phyloP scores from a whole-genome alignment of 176 grass and related monocot species.

The Ananas comosus region DNA sequence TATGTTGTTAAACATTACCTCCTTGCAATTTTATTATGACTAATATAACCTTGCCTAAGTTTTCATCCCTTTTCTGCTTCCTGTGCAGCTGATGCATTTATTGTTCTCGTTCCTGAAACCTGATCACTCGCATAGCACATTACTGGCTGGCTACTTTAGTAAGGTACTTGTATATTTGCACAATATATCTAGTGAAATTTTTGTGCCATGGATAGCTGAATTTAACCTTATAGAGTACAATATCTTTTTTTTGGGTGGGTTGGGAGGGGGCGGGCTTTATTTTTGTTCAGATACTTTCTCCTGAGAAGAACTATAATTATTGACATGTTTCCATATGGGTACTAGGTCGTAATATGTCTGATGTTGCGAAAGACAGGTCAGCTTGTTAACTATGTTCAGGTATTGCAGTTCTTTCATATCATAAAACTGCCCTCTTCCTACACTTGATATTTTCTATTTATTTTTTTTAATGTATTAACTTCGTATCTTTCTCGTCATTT shows the following conservation, averaged over 20 bases:
- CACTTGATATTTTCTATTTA: neutral
- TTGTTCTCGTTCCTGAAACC: conserved; percentile 95
- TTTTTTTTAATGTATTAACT: neutral
- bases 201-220: neutral
- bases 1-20: conserved; percentile 2
- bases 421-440: neutral
- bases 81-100: conserved; percentile 83
- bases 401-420: conserved; percentile 30
- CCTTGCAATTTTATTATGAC: neutral
- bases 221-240: neutral
- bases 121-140: conserved; percentile 64
- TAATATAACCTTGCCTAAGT: conserved; percentile 23
- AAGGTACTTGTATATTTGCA: conserved; percentile 54
- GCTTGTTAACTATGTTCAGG: conserved; percentile 92
- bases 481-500: conserved; percentile 17
- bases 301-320: neutral
- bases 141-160: conserved; percentile 94
- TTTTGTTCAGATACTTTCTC: neutral
- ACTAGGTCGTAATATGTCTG: conserved; percentile 86
- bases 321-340: conserved; percentile 23
- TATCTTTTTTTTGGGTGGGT: neutral
- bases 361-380: conserved; percentile 66
- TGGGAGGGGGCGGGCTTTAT: too few relatives aligned
- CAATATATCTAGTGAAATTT: neutral
- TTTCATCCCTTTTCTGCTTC: conserved; percentile 2